Evolutionary conservation across 331 rosid species (phyloP), one percentile per base, ranked within the genome.

Genomic region (Arachis monticola): DNA sequence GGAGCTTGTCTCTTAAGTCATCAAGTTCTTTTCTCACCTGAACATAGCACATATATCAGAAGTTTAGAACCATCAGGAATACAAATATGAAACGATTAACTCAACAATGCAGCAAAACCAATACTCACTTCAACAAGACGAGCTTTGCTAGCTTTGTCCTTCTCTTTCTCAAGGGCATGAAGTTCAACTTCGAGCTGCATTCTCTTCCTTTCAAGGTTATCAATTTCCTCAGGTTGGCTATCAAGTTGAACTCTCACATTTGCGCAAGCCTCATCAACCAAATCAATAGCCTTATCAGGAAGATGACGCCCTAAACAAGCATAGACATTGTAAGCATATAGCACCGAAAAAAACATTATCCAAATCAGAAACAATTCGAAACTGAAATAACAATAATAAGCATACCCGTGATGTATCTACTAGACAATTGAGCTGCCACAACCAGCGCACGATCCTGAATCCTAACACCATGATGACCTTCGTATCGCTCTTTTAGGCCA

Each of bases 231-330:
- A n/a, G 97, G 97, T 64, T 88, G 97, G 8, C 94, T 87, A 52
- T 91, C 94, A 53, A 91, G 92, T 70, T 88, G 97, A 30, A 91
- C 92, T 80, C 92, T 82, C 65, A 91, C 97, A 77, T 88, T 91
- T 6, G 97, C 97, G 67, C 97, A 91, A 5, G 93, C 92, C 79
- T 91, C 89, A 11, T 86, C 97, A 65, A 93, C 87, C 57, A 90
- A 78, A 84, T 92, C 96, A 64, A 94, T 90, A 0, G 99, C 99
- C 86, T 94, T 94, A 30, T 94, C 99, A 1, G 99, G 97, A 48
- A 92, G 88, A 84, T 92, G 93, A 0, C 99, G 96, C 57, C 97
- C 97, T 93, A 67, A 8, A 76, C 78, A 79, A 75, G 1, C 9
- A 52, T 46, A 32, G 9, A 6, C 48, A 69, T 22, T 2, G 68